These are phyloP conservation scores for Wickerhamiella spandovensis DNA, from an alignment of 805 yeast genomes.

Conservation along the genomic window DNA sequence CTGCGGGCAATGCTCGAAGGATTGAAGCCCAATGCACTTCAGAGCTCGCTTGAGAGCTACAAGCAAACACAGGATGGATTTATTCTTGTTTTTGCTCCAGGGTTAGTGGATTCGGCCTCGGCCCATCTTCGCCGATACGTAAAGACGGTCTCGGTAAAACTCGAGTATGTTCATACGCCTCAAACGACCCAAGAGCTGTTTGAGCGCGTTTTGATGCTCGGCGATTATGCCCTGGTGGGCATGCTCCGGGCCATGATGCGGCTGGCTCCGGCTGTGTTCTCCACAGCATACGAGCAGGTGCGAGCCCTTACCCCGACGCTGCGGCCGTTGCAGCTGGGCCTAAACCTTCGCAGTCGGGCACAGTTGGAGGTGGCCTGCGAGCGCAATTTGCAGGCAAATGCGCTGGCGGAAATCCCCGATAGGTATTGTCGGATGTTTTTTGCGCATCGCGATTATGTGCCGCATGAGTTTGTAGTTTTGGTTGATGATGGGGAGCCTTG, in stretches of 20 bases:
- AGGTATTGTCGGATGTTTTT: not conserved
- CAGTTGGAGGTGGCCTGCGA: not conserved
- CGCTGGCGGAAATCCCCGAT: not conserved
- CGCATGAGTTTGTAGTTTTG: slow-evolving; percentile 1
- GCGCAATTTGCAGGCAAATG: not conserved
- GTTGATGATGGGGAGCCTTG: not conserved
- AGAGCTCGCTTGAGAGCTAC: not conserved
- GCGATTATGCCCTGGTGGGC: slow-evolving; percentile 8
- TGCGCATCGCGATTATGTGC: not conserved
- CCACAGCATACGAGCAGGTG: not conserved
- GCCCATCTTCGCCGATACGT: slow-evolving; percentile 4
- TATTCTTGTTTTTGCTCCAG: not conserved
- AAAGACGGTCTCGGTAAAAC: not conserved
- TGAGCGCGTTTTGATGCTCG: slow-evolving; percentile 5
- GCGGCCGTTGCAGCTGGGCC: not conserved
- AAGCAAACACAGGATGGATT: slow-evolving; percentile 3
- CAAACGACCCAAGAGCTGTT: not conserved
- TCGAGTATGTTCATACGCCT: slow-evolving; percentile 1
- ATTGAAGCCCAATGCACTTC: not conserved
- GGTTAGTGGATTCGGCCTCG: not conserved
- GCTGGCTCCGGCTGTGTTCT: slow-evolving; percentile 7
- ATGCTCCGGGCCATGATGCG: not conserved
- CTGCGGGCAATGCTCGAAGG: not conserved
- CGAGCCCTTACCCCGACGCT: not conserved
- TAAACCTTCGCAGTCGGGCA: not conserved